phyloP scores from a whole-genome alignment of 441 rosid genomes.

The Melastoma candidum region DNA sequence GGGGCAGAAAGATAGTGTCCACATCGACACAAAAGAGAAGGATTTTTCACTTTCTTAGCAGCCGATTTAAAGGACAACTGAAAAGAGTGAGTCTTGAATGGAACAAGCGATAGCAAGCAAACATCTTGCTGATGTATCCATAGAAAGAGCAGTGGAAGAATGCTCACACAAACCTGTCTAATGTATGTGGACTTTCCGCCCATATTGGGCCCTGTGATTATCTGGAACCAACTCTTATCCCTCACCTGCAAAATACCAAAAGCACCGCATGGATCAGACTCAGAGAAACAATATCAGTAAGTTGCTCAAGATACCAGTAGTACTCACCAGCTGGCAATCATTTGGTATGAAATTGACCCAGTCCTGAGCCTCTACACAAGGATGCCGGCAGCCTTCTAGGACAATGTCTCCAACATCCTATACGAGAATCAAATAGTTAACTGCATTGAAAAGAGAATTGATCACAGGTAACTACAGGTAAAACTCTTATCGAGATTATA shows the following conservation, averaged over 20 bases:
- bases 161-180: constrained; percentile 53
- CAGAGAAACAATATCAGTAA: constrained; percentile 6
- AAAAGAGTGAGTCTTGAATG: constrained; percentile 1
- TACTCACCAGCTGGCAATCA: constrained; percentile 88
- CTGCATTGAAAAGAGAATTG: constrained; percentile 6
- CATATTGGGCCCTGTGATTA: constrained; percentile 99
- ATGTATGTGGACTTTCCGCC: constrained; percentile 98
- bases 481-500: constrained; percentile 9
- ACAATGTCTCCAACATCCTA: constrained; percentile 84
- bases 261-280: constrained; percentile 17
- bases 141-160: constrained; percentile 12
- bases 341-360: constrained; percentile 99
- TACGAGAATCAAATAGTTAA: constrained; percentile 14
- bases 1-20: neutral
- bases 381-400: constrained; percentile 93
- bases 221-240: constrained; percentile 95
- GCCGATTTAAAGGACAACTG: neutral
- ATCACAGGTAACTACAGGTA: constrained; percentile 7
- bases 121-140: constrained; percentile 3
- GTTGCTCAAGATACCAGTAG: constrained; percentile 8
- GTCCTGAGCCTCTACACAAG: constrained; percentile 99
- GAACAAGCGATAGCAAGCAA: neutral
- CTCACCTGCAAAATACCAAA: constrained; percentile 44
- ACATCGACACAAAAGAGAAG: neutral
- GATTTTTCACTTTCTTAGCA: neutral